Conservation (phyloP, 805 yeast species). For the Candida awuae region DNA sequence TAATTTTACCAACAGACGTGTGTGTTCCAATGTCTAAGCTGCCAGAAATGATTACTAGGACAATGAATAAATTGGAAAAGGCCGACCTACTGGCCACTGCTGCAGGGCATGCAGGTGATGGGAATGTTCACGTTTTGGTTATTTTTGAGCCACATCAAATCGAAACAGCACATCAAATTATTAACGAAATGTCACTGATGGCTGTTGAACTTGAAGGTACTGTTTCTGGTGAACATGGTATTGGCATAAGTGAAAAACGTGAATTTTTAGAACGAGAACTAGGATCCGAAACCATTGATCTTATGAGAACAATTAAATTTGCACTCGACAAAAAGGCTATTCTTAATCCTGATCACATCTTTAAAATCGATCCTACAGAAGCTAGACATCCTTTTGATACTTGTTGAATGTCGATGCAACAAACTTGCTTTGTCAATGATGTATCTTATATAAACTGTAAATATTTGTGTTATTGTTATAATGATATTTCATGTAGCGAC, state of each 20-base stretch:
- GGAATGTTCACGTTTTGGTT: conserved; percentile 67
- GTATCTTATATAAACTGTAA: too few relatives aligned
- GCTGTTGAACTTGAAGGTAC: conserved; percentile 74
- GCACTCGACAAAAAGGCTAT: conserved; percentile 69
- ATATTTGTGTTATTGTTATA: too few relatives aligned
- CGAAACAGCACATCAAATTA: conserved; percentile 39
- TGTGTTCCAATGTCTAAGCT: conserved; percentile 72
- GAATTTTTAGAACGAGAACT: conserved; percentile 52
- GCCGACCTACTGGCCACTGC: conserved; percentile 50
- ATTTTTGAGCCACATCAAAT: conserved; percentile 47
- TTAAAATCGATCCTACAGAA: conserved; percentile 54
- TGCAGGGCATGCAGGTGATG: conserved; percentile 81
- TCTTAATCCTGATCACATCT: conserved; percentile 73
- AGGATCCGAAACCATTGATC: conserved; percentile 57
- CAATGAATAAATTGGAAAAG: conserved; percentile 49
- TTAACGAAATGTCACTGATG: conserved; percentile 52
- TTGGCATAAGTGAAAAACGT: conserved; percentile 67
- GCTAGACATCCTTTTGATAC: conserved; percentile 19
- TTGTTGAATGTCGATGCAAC: not conserved
- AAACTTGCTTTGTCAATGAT: not conserved
- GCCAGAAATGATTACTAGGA: conserved; percentile 52
- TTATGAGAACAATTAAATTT: conserved; percentile 67
- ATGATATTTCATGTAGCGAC: too few relatives aligned
- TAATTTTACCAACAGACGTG: conserved; percentile 73
- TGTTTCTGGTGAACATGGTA: conserved; percentile 82